Evolutionary conservation across 306 rosid species (phyloP), one percentile per base, ranked within the genome.

Genomic region (Prunus campanulata): DNA sequence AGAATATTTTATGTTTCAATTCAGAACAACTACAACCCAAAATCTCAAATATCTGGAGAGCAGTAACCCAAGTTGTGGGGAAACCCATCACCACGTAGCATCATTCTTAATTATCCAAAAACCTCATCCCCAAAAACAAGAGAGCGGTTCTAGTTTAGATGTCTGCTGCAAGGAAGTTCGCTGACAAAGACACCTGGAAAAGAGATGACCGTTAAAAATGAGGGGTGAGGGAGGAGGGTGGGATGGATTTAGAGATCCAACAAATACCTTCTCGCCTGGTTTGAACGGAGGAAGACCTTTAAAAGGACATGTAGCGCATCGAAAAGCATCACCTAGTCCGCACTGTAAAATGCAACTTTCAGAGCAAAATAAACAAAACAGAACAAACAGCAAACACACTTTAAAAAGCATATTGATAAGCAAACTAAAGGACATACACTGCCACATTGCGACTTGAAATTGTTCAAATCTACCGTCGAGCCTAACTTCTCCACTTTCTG

Each of bases 311-410:
- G 98, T 88, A 71, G 89, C 18, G 79, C 99, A 95, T 77, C 99
- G 92, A 74, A 95, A 95, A 72, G 99, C 99, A 82, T 95, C 99
- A 46, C 99, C 97, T 11, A 95, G 85, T 11, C 97, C 97, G 88
- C 99, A 95, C 99, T 95, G 96, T 85, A 87, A 66, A 62, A 75
- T 5, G 80, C 49, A 81, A 77, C 20, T 74, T 76, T 86, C 20
- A 87, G 86, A 75, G 60, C 25, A 77, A 74, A 44, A 70, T 20
- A 71, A 70, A 16, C 35, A 27, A 6, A 25, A 51, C 68, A 29
- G 68, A 81, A 62, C 12, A 7, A 51, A 48, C 4, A 27, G 16
- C 6, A 42, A 44, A 20, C 11, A 19, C 5, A 29, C n/a, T 3
- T 4, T 18, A 25, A 29, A 54, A n/a, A 2, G 11, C 9, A 48